Evolutionary conservation across 306 rosid species (phyloP), one percentile per base, ranked within the genome.

Genomic region (Cicer judaicum): DNA sequence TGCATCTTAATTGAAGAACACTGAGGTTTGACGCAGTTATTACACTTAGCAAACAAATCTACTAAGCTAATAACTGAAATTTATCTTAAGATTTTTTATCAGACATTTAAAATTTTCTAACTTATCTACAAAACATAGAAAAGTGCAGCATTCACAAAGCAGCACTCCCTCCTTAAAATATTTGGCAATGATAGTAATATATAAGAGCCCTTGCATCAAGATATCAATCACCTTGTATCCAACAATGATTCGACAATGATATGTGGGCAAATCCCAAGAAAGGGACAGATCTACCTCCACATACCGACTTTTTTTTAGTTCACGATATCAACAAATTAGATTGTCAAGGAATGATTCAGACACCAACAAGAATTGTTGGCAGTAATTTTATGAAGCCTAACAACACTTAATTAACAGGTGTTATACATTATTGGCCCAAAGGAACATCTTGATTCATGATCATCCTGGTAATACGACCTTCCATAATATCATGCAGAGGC

Each of bases 1-100:
- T 48, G 34, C 40, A 54, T 40, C n/a, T 69, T 55, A 49, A 57
- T 76, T 55, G 24, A 70, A 70, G 71, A 24, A 57, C 44, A 50
- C 19, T 12, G 46, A 52, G 8, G 72, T 19, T 53, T 24, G 2
- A 39, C 15, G 38, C 7, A 64, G 14, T 15, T 70, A 18, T 40
- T 70, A 46, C 42, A 42, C 40, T 43, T 13, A 14, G 41, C 43
- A 54, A 54, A 54, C 63, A 36, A 15, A 15, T 59, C 13, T 9
- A 68, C 39, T 13, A 14, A 41, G 50, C 47, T 8, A 15, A 41
- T 39, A 14, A 40, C 72, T 50, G 61, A 68, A 43, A 34, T 11
- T 62, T 80, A 16, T 63, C 68, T 62, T 12, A 52, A 44, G 63
- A 29, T 52, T 59, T 15, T 41, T 42, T 14, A 41, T 54, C 47